Evolutionary conservation across 1,284 basidiomycete genomes (phyloP).

Genomic region (Sanghuangporus baumii): DNA sequence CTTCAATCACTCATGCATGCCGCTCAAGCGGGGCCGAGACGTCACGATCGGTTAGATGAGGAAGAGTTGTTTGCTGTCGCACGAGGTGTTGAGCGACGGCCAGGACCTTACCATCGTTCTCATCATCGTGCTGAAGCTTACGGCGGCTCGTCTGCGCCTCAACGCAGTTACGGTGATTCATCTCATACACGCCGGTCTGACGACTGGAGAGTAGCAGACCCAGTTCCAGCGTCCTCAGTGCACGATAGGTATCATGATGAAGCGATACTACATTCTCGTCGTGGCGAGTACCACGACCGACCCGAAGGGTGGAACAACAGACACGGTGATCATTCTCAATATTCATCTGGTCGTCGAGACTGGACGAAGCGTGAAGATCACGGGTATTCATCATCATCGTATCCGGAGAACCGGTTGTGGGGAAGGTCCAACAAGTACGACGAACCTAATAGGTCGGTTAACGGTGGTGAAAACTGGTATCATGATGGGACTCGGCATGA

Average conservation of each 20-base stretch:
- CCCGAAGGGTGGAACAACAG: slow-evolving; percentile 38
- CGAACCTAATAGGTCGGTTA: slow-evolving; percentile 19
- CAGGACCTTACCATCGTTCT: slow-evolving; percentile 41
- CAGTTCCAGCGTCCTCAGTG: slow-evolving; percentile 24
- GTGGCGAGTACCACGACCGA: slow-evolving; percentile 42
- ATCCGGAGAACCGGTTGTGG: slow-evolving; percentile 40
- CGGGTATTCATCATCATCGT: slow-evolving; percentile 34
- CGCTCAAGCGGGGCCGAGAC: slow-evolving; percentile 41
- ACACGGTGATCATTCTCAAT: slow-evolving; percentile 31
- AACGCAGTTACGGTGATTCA: slow-evolving; percentile 40
- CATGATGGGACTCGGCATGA: slow-evolving; percentile 32
- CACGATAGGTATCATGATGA: slow-evolving; percentile 50
- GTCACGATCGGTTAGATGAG: slow-evolving; percentile 38
- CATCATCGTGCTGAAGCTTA: slow-evolving; percentile 43
- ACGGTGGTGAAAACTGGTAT: slow-evolving; percentile 38
- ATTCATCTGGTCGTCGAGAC: slow-evolving; percentile 33
- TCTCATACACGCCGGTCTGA: slow-evolving; percentile 45
- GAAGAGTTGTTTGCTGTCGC: slow-evolving; percentile 43
- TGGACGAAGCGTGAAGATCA: slow-evolving; percentile 45
- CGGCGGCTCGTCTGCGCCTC: slow-evolving; percentile 39
- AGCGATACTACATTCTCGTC: slow-evolving; percentile 41
- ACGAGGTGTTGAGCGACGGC: slow-evolving; percentile 41
- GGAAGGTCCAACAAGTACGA: slow-evolving; percentile 22
- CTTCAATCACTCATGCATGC: slow-evolving; percentile 39
- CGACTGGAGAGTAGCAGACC: slow-evolving; percentile 44